These are phyloP conservation scores for Elsinoe fawcettii DNA, from an alignment of 2,329 filamentous ascomycete genomes.

Conservation along the genomic window DNA sequence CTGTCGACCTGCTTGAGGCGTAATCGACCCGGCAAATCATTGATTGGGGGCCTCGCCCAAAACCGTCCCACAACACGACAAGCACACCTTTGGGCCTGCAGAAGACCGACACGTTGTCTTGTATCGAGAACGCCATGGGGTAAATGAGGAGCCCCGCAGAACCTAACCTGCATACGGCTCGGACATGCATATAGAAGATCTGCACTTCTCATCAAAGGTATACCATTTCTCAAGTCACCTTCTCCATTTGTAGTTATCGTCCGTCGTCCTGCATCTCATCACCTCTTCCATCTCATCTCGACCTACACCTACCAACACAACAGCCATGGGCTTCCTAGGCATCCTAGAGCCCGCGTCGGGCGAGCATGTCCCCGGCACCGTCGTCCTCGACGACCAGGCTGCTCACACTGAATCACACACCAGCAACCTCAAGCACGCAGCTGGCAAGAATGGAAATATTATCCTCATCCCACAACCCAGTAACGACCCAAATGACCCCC, in stretches of 20 bases:
- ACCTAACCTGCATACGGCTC: background rate
- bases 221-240: constrained; percentile 3
- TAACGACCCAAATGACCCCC: constrained; percentile 45
- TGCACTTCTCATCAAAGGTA: constrained; percentile 10
- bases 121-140: constrained; percentile 9
- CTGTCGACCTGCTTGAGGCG: constrained; percentile 3
- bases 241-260: background rate
- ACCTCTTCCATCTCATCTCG: background rate
- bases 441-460: constrained; percentile 25
- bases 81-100: background rate
- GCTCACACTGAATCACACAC: constrained; percentile 15
- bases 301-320: background rate
- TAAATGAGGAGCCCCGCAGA: constrained; percentile 13
- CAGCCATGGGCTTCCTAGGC: constrained; percentile 16
- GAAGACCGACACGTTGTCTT: constrained; percentile 10
- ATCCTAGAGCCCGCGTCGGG: constrained; percentile 11
- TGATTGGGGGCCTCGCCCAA: background rate
- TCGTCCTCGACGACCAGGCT: constrained; percentile 16
- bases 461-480: constrained; percentile 47
- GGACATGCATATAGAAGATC: constrained; percentile 10
- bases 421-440: constrained; percentile 15
- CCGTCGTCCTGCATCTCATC: background rate
- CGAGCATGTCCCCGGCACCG: constrained; percentile 15
- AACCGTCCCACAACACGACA: background rate
- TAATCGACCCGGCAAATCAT: background rate